Evolutionary conservation across 164 flowering plant genomes (phyloP), one percentile per base, ranked within the genome.

Genomic region (Sextonia rubra): DNA sequence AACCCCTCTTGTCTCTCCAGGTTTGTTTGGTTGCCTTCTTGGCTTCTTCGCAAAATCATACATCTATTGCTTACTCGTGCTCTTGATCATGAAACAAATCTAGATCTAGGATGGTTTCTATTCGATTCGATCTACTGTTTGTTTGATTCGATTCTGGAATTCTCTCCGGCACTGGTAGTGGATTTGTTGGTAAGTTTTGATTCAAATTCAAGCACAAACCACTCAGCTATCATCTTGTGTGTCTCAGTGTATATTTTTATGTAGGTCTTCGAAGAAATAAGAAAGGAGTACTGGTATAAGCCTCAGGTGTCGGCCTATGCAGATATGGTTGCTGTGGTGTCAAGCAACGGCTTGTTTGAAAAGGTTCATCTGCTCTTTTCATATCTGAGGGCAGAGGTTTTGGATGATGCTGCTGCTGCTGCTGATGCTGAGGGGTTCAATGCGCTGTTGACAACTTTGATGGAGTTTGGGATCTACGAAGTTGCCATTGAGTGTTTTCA

Each of bases 221-320:
- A 0, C 44, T 37, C 44, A 37, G 8, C 44, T 37, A 37, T 37
- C 44, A 37, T 37, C 1, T 37, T 37, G 11, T 32, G 7, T 32
- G 0, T 30, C 12, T 72, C 25, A 26, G 2, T 69, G 26, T 11
- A 32, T 22, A 70, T 77, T 37, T 58, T 4, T 68, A 37, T 15
- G 72, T 69, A 91, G 94, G 95, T 88, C 68, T 90, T 90, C 71
- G 86, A 89, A 71, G 87, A 85, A 52, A 71, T 92, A 48, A 85
- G 82, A 62, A 83, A 80, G 75, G 95, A 92, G 80, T 60, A 82
- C 44, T 92, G 95, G 95, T 90, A 90, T 71, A 90, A 83, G 83
- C 95, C 97, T 64, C 85, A 79, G 72, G 76, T 86, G 12, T 74
- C 75, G 32, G 60, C 87, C 44, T 88, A 88, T 77, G 85, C 87